Evolutionary conservation across 2,329 filamentous ascomycete species (phyloP).

Genomic region (Xylaria sp.): DNA sequence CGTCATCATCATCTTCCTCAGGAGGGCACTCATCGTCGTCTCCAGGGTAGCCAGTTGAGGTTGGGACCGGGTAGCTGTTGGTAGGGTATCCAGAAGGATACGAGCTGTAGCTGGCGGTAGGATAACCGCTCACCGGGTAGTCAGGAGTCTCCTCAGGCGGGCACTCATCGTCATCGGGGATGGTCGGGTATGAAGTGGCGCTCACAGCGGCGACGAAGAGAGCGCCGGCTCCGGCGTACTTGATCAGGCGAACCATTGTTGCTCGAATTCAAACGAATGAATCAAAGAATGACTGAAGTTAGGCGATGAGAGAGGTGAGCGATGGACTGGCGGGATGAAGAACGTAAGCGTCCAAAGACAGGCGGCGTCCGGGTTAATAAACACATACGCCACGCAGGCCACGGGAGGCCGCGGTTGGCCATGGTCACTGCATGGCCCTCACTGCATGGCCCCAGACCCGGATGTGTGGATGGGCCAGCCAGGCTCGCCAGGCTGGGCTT

Average conservation of each 20-base stretch:
- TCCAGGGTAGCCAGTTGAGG: slow-evolving; percentile 20
- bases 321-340: slow-evolving; percentile 24
- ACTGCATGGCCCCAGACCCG: slow-evolving; percentile 5
- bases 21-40: slow-evolving; percentile 22
- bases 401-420: not conserved
- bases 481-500: not conserved
- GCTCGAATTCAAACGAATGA: slow-evolving; percentile 36
- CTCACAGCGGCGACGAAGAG: slow-evolving; percentile 39
- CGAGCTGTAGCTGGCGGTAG: slow-evolving; percentile 21
- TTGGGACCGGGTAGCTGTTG: slow-evolving; percentile 20
- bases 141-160: slow-evolving; percentile 21
- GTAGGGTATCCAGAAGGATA: slow-evolving; percentile 22
- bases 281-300: slow-evolving; percentile 42
- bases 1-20: slow-evolving; percentile 6
- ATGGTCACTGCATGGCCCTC: not conserved
- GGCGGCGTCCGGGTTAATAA: slow-evolving; percentile 28
- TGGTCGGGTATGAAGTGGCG: slow-evolving; percentile 30
- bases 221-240: slow-evolving; percentile 41
- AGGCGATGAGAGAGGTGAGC: slow-evolving; percentile 22
- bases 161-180: slow-evolving; percentile 20
- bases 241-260: slow-evolving; percentile 42
- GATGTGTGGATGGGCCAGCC: slow-evolving; percentile 11
- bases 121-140: slow-evolving; percentile 11
- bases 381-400: not conserved
- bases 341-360: slow-evolving; percentile 5